Evolutionary conservation across 2,329 filamentous ascomycete genomes (phyloP), one percentile per base, ranked within the genome.

Genomic region (Hypomyces rosellus): DNA sequence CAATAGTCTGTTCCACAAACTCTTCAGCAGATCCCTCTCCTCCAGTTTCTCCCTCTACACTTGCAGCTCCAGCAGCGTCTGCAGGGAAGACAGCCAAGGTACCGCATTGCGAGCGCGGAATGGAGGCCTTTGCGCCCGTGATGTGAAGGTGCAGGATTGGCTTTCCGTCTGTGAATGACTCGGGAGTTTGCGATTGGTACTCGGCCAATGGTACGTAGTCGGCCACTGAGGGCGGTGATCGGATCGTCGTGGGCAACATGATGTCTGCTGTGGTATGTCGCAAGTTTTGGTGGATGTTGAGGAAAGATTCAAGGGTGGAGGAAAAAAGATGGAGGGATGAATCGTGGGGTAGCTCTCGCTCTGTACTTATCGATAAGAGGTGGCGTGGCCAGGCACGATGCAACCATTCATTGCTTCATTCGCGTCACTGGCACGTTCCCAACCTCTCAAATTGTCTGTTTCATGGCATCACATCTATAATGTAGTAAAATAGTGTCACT

Each of bases 121-220:
- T 70, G 60, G 79, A 77, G 3, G 84, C 78, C 37, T 78, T 82
- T 49, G 81, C 74, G 51, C 73, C 71, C 12, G 72, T 58, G 37
- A 77, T 74, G 60, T 84, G 80, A 57, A 78, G 80, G 67, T 91
- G 81, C 3, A 91, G 76, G 40, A 91, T 77, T 1, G 87, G 82
- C 61, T 86, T 88, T 25, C 80, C 81, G 58, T 77, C 80, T 59
- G 84, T 85, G 69, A 91, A 92, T 39, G 80, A 85, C 51, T 75
- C 74, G 1, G 88, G 88, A 1, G 88, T 92, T 61, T 84, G 81
- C 47, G 82, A 74, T 65, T 89, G 80, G 63, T 89, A 86, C 54
- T 88, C 82, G 51, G 76, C 72, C 42, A 91, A 75, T 4, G 79
- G 72, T 34, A 77, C 82, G 67, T 82, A 91, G 62, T 83, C 78